Conservation (phyloP, 164 flowering plant species). For the Litsea cubeba region DNA sequence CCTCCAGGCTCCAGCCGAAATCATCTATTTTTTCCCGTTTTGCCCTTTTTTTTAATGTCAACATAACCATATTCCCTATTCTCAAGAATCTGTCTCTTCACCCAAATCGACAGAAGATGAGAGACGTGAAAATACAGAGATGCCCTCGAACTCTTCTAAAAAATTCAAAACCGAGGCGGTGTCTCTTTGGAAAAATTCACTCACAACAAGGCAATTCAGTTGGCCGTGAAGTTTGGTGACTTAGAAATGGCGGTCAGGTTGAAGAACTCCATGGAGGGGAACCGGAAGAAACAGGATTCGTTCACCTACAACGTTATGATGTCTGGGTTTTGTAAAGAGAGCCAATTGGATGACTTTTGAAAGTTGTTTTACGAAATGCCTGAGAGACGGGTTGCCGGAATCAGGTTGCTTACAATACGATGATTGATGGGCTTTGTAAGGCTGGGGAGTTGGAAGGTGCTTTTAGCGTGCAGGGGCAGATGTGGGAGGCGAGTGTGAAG, state of each 20-base stretch:
- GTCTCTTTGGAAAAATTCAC: conserved; percentile 33
- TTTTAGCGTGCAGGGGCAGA: conserved; percentile 34
- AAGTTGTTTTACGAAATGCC: conserved; percentile 66
- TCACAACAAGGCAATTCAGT: conserved; percentile 64
- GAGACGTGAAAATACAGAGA: conserved; percentile 1
- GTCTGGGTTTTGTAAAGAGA: conserved; percentile 53
- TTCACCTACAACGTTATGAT: conserved; percentile 71
- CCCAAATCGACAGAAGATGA: not conserved
- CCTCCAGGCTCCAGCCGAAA: no score
- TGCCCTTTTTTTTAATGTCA: no score
- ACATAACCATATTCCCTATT: no score
- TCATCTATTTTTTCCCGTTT: no score
- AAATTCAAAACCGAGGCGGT: conserved; percentile 26
- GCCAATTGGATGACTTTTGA: conserved; percentile 39
- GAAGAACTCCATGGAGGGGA: conserved; percentile 36
- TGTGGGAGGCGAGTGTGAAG: conserved; percentile 36
- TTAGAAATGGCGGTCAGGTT: conserved; percentile 39
- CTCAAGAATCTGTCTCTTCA: no score
- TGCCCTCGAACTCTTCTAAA: conserved; percentile 3
- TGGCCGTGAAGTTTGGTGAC: conserved; percentile 58
- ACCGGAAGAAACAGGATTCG: conserved; percentile 24
- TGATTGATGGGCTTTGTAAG: conserved; percentile 72
- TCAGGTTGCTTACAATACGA: conserved; percentile 48
- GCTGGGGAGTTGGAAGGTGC: conserved; percentile 49
- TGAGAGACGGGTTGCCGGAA: conserved; percentile 23